Evolutionary conservation across 2,329 filamentous ascomycete genomes (phyloP).

Genomic region (Sarocladiaceae sp.): DNA sequence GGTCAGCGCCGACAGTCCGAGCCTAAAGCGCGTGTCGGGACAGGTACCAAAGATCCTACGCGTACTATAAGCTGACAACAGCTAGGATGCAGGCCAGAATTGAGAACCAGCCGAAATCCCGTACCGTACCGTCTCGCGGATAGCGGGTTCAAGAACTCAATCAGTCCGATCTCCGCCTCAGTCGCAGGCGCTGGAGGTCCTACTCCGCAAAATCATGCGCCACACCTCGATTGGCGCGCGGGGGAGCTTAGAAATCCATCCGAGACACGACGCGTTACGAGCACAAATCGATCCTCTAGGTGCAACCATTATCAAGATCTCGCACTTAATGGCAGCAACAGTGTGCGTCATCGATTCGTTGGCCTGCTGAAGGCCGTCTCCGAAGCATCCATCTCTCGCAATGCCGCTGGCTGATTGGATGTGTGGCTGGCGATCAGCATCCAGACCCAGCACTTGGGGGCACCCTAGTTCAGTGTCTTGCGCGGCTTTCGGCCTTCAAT

Average conservation of each 20-base stretch:
- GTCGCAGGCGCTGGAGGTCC: neutral
- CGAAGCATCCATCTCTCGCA: neutral
- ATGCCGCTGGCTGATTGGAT: neutral
- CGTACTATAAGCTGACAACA: no score
- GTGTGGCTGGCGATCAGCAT: neutral
- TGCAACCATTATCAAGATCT: neutral
- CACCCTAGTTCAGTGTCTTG: neutral
- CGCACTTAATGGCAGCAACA: neutral
- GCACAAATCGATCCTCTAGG: neutral
- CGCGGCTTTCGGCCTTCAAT: no score
- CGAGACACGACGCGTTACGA: conserved; percentile 4
- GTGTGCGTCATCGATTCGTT: conserved; percentile 11
- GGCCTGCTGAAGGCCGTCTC: neutral
- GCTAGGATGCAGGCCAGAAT: no score
- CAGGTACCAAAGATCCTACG: no score
- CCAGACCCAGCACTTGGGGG: neutral
- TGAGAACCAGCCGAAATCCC: no score
- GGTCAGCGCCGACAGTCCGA: no score
- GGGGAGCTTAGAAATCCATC: conserved; percentile 3
- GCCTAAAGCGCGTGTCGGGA: no score
- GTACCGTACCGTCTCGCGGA: no score
- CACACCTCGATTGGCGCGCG: neutral
- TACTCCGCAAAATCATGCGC: neutral
- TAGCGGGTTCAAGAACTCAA: no score
- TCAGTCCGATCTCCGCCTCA: neutral